Conservation (phyloP, 306 rosid species). For the Corylus heterophylla region DNA sequence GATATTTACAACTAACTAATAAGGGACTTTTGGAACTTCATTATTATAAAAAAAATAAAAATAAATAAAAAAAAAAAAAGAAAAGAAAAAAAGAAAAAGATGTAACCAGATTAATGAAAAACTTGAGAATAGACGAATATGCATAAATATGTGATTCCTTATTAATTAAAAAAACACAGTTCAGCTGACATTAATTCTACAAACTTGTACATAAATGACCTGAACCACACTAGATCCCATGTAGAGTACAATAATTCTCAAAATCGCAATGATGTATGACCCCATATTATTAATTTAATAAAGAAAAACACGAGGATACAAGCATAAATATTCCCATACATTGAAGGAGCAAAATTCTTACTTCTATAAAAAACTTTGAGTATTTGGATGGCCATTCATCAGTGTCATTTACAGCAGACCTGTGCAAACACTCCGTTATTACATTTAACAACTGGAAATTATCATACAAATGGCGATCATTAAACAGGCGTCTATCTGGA, state of each 20-base stretch:
- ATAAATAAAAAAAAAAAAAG: too few relatives aligned
- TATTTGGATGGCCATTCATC: constrained; percentile 97
- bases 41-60: background rate
- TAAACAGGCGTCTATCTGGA: background rate
- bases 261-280: background rate
- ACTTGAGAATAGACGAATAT: background rate
- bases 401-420: constrained; percentile 84
- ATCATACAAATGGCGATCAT: background rate
- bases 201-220: background rate
- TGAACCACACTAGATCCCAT: background rate
- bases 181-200: background rate
- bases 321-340: constrained; percentile 2
- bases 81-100: background rate
- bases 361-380: constrained; percentile 80
- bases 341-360: constrained; percentile 29
- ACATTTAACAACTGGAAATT: constrained; percentile 6
- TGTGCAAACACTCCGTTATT: constrained; percentile 32
- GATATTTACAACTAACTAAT: background rate
- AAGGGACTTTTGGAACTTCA: background rate
- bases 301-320: background rate
- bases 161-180: background rate
- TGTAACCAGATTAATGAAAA: background rate
- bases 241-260: background rate
- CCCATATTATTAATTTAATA: background rate
- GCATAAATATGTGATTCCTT: background rate